Base-by-base conservation (phyloP, 148 eudicot genomes). In the Fagopyrum tataricum region DNA sequence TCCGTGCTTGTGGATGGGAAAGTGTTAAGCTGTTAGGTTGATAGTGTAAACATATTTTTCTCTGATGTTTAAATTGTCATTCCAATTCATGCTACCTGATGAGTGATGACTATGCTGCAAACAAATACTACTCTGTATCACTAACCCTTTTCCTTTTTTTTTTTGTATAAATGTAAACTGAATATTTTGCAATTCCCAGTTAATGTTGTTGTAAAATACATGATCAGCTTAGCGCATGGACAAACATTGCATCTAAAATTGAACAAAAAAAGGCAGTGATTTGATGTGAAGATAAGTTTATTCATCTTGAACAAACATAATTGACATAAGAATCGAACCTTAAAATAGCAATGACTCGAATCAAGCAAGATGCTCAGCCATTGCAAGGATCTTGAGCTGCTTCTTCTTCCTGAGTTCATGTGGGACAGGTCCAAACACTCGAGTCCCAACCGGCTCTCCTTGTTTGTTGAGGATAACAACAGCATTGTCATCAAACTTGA, bases 341-440 rank as follows among this genome's bases (percentile, higher is more conserved):
- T 48, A 5, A n/a, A 24, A 12, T 5, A 24, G 0, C 40, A 24
- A 0, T 24, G 40, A 59, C 56, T 52, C 15, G 4, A 14, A 18
- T 83, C 80, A 88, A 12, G 85, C 90, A 61, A 88, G 81, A 71
- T 86, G 87, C 76, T 81, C 79, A 0, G 92, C 97, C 82, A 91
- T 89, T 73, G 90, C 85, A 56, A 93, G 91, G 77, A 91, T 93
- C 88, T 90, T 90, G 74, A 87, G 85, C 74, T 86, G 89, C 81
- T 91, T 90, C 77, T 87, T 89, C 82, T 87, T 88, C 80, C 91
- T 86, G 11, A 92, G 80, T 80, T 92, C 91, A 59, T 88, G 93
- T 11, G 93, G 96, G 24, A 90, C 91, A 0, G 96, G 98, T 39
- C 98, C 98, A 79, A 89, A 86, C 15, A 93, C 97, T 87, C 95